phyloP scores from a whole-genome alignment of 768 basidiomycete species.

The Suillus subaureus region DNA sequence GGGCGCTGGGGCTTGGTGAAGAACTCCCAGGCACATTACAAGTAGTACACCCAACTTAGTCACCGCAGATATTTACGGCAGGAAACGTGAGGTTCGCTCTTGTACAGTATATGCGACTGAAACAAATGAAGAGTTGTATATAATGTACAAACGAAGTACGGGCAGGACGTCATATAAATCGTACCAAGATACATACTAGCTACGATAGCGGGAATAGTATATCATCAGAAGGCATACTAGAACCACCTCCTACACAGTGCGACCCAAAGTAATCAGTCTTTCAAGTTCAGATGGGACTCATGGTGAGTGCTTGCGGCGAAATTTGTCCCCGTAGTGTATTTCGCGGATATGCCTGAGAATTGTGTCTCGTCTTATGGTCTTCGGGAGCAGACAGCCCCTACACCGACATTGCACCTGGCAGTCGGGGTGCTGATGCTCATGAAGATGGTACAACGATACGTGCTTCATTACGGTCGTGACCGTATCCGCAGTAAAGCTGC shows the following conservation, averaged over 20 bases:
- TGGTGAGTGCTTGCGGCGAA: not conserved
- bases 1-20: not conserved
- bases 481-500: not conserved
- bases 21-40: no score
- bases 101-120: not conserved
- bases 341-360: conserved; percentile 1
- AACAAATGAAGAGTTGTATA: not conserved
- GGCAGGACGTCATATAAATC: not conserved
- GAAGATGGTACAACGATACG: not conserved
- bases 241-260: not conserved
- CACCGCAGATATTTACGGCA: not conserved
- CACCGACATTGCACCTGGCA: not conserved
- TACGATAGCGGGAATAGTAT: not conserved
- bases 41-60: not conserved
- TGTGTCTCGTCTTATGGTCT: conserved; percentile 1
- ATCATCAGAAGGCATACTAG: not conserved
- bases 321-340: conserved; percentile 2
- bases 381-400: not conserved
- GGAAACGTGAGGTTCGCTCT: not conserved
- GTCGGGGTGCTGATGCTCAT: not conserved
- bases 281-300: not conserved
- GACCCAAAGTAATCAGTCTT: not conserved
- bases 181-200: not conserved
- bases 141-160: not conserved
- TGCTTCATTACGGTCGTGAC: not conserved